A percentile compares a stretch with the other conserved stretches of the same genome.
These are phyloP conservation scores for Apiotrichum gamsii DNA, from an alignment of 1,284 basidiomycete genomes.

Conservation along the genomic window DNA sequence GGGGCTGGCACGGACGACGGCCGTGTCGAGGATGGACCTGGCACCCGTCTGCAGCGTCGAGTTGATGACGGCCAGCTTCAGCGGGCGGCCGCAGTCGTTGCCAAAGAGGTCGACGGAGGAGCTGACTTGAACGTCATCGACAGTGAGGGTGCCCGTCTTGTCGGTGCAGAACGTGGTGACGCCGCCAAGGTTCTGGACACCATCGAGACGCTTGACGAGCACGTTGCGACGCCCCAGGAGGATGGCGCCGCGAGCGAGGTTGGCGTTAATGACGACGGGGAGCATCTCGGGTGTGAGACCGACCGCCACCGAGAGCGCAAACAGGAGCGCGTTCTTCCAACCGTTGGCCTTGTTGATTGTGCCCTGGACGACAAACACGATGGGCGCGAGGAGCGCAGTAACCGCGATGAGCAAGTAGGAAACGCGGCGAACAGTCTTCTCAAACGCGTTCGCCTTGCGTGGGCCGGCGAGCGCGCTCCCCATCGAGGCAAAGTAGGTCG, in stretches of 20 bases:
- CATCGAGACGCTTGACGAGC: background rate
- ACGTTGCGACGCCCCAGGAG: background rate
- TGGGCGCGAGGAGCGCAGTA: no score
- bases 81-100: background rate
- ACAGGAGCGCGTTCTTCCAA: background rate
- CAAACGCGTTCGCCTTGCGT: no score
- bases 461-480: no score
- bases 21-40: background rate
- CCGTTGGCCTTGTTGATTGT: background rate
- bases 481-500: no score
- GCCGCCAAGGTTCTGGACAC: slow-evolving; percentile 1
- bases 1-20: background rate
- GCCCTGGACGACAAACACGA: background rate
- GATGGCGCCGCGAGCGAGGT: slow-evolving; percentile 1
- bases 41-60: background rate
- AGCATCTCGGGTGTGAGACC: slow-evolving; percentile 3
- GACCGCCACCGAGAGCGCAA: background rate
- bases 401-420: no score
- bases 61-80: background rate
- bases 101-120: background rate
- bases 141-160: background rate
- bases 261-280: background rate
- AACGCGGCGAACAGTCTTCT: no score
- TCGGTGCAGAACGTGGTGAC: background rate
- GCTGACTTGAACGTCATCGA: background rate